Percentiles rank a stretch among this genome's conserved stretches.
These are phyloP conservation scores for Trichosporon ovoides DNA, from an alignment of 1,284 basidiomycete species.

Conservation along the genomic window DNA sequence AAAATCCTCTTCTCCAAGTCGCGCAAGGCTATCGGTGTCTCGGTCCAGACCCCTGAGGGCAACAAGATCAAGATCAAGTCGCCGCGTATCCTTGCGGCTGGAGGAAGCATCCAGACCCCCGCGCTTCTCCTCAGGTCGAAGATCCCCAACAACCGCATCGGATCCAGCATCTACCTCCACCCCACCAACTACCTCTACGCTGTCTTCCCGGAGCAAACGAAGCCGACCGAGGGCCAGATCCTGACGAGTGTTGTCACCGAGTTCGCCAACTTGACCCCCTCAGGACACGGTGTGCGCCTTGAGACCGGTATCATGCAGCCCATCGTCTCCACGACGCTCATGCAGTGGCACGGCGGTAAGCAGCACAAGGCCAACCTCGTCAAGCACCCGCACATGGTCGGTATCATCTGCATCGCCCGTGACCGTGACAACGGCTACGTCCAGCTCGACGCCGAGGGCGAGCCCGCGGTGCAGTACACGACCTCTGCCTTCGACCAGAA, in stretches of 20 bases:
- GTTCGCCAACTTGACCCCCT: constrained; percentile 38
- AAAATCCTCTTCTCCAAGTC: constrained; percentile 42
- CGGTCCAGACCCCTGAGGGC: constrained; percentile 22
- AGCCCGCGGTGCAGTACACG: constrained; percentile 47
- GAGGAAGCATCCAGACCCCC: constrained; percentile 50
- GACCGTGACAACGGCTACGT: constrained; percentile 39
- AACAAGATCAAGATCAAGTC: constrained; percentile 38
- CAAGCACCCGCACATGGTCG: constrained; percentile 24
- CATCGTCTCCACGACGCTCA: constrained; percentile 39
- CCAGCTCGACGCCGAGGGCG: constrained; percentile 42
- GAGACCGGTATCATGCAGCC: constrained; percentile 50
- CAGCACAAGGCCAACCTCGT: constrained; percentile 47
- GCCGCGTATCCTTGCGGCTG: constrained; percentile 46
- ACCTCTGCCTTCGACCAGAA: constrained; percentile 44
- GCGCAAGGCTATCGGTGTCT: constrained; percentile 27
- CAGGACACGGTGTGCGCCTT: constrained; percentile 50
- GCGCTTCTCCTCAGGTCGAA: constrained; percentile 50
- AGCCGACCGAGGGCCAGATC: constrained; percentile 51
- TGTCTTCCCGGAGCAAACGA: constrained; percentile 47
- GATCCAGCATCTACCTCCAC: constrained; percentile 51
- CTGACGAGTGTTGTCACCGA: constrained; percentile 49
- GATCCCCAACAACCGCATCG: constrained; percentile 50
- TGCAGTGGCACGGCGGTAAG: constrained; percentile 38
- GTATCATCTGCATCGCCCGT: constrained; percentile 28
- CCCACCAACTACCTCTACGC: constrained; percentile 49